Conservation (phyloP, 176 grass and related monocot genomes). For the Cocos nucifera region DNA sequence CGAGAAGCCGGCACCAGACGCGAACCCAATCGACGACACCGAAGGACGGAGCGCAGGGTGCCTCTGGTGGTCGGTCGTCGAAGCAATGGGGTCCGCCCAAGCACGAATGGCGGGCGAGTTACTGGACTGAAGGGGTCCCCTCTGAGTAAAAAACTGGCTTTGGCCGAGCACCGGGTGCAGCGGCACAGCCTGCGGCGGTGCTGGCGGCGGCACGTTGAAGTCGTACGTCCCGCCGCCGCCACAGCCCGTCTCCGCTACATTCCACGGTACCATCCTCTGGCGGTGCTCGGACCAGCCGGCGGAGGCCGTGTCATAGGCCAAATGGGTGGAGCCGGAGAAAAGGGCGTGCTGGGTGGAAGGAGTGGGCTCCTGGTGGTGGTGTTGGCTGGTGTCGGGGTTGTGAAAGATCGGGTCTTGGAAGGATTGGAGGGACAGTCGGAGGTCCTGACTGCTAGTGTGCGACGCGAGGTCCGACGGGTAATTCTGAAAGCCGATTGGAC, state of each 20-base stretch:
- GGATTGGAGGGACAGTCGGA: conserved; percentile 76
- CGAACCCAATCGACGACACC: conserved; percentile 53
- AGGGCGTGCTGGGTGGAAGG: conserved; percentile 28
- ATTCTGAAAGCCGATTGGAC: conserved; percentile 61
- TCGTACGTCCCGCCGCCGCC: conserved; percentile 25
- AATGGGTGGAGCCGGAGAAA: conserved; percentile 36
- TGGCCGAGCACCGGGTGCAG: conserved; percentile 58
- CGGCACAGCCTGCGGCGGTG: conserved; percentile 35
- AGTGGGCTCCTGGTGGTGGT: conserved; percentile 26
- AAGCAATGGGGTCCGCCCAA: conserved; percentile 60
- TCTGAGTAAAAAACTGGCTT: conserved; percentile 77
- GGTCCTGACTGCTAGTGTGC: conserved; percentile 61
- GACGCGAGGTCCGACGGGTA: conserved; percentile 55
- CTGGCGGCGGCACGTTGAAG: conserved; percentile 48
- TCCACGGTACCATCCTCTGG: conserved; percentile 71
- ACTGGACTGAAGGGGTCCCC: conserved; percentile 99
- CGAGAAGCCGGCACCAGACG: conserved; percentile 49
- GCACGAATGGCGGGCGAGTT: conserved; percentile 72
- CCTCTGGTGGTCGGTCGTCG: conserved; percentile 49
- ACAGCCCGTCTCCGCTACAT: conserved; percentile 30
- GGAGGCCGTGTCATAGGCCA: conserved; percentile 35
- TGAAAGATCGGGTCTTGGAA: conserved; percentile 74
- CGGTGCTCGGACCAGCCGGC: conserved; percentile 58
- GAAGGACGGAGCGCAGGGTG: conserved; percentile 33
- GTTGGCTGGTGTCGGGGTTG: conserved; percentile 33